phyloP scores from a whole-genome alignment of 768 basidiomycete species.

The Kwoniella bestiolae region DNA sequence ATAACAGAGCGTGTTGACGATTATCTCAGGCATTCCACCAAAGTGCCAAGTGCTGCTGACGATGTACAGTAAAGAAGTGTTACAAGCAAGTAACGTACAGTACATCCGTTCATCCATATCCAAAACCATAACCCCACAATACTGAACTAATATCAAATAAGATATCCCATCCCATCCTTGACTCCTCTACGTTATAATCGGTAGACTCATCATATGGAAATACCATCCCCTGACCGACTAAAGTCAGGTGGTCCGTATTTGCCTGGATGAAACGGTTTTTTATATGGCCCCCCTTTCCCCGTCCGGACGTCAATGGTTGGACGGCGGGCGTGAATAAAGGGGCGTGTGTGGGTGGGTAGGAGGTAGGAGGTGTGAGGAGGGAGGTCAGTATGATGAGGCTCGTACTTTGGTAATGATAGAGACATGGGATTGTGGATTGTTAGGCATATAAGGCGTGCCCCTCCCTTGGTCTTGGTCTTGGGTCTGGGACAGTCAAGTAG shows the following conservation, averaged over 20 bases:
- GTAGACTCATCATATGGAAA: conserved; percentile 2
- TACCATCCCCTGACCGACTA: conserved; percentile 33
- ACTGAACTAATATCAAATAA: not conserved
- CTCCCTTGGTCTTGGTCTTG: too few species aligned
- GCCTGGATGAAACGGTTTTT: conserved; percentile 5
- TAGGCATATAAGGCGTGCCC: too few species aligned
- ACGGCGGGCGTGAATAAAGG: conserved; percentile 45
- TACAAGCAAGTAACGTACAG: too few species aligned
- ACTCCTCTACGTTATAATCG: not conserved
- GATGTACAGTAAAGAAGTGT: too few species aligned
- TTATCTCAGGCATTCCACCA: too few species aligned
- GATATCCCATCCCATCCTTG: conserved; percentile 6
- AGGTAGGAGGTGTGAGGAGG: not conserved
- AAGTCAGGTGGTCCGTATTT: conserved; percentile 22
- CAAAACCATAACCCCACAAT: not conserved
- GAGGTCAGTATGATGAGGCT: not conserved
- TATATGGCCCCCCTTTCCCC: conserved; percentile 45
- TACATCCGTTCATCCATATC: too few species aligned
- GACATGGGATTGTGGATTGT: too few species aligned
- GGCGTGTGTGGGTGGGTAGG: conserved; percentile 21
- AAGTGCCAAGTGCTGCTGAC: too few species aligned
- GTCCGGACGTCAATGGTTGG: conserved; percentile 41
- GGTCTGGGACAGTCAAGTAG: too few species aligned
- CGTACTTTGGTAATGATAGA: too few species aligned
- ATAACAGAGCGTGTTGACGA: not conserved